Percentiles rank a stretch among this genome's conserved stretches.
These are phyloP conservation scores for Epichloe festucae DNA, from an alignment of 2,329 filamentous ascomycete species.

Conservation along the genomic window DNA sequence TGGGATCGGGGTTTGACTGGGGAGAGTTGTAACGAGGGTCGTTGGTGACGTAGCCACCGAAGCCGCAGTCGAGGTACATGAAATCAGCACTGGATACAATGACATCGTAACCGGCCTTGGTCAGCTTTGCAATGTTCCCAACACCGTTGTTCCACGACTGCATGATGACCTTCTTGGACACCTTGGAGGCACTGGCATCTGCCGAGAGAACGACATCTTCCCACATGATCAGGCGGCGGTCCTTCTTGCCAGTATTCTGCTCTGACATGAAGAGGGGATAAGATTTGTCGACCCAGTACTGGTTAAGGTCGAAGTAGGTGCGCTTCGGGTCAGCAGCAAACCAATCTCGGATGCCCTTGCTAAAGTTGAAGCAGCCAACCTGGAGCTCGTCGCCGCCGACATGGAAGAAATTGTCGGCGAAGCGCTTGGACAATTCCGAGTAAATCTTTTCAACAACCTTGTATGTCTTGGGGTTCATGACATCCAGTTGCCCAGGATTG, in stretches of 20 bases:
- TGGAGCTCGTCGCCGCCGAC: conserved; percentile 44
- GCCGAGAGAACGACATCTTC: conserved; percentile 35
- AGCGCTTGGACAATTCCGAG: conserved; percentile 35
- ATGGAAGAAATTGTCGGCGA: conserved; percentile 41
- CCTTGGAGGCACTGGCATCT: conserved; percentile 28
- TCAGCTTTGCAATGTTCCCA: conserved; percentile 37
- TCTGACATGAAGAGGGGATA: conserved; percentile 33
- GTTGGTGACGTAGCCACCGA: conserved; percentile 39
- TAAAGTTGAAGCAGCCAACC: conserved; percentile 42
- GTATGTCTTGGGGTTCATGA: conserved; percentile 42
- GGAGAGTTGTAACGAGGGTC: conserved; percentile 40
- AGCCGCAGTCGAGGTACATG: conserved; percentile 43
- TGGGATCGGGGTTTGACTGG: conserved; percentile 34
- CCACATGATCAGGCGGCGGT: conserved; percentile 44
- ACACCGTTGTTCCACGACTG: conserved; percentile 43
- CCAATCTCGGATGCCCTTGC: conserved; percentile 33
- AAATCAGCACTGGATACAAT: conserved; percentile 44
- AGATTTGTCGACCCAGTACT: conserved; percentile 40
- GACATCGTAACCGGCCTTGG: conserved; percentile 35
- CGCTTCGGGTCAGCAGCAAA: conserved; percentile 31
- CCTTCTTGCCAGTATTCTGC: conserved; percentile 14
- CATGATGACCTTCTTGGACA: conserved; percentile 38
- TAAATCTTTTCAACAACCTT: conserved; percentile 40
- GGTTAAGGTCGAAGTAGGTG: conserved; percentile 35
- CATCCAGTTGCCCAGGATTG: conserved; percentile 42